These are phyloP conservation scores for Phaeoacremonium minimum DNA, from an alignment of 2,329 filamentous ascomycete genomes.

Conservation along the genomic window DNA sequence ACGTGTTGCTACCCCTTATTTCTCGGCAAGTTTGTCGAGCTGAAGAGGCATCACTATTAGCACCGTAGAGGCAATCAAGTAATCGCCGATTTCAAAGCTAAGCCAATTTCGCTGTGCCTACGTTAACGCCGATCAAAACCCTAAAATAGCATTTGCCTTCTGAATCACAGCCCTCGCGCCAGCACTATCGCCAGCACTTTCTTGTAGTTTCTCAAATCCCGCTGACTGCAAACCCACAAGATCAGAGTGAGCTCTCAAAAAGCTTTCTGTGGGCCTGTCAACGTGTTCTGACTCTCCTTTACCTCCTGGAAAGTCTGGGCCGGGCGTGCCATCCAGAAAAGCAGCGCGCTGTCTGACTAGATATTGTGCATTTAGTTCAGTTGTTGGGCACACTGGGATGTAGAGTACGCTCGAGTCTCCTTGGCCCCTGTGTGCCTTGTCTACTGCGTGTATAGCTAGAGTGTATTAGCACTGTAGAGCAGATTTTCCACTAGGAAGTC, in stretches of 20 bases:
- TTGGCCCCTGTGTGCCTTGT: conserved; percentile 68
- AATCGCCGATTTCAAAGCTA: too few species aligned
- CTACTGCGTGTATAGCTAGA: conserved; percentile 70
- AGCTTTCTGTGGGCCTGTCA: conserved; percentile 28
- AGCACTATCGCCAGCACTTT: neutral
- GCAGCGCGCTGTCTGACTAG: conserved; percentile 65
- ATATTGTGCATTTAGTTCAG: conserved; percentile 68
- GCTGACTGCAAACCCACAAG: conserved; percentile 5
- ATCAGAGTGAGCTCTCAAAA: conserved; percentile 2
- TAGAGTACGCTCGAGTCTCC: conserved; percentile 82
- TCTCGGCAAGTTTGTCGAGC: too few species aligned
- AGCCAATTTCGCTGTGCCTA: too few species aligned
- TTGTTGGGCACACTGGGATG: conserved; percentile 81
- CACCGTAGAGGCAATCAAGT: too few species aligned
- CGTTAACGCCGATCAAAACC: too few species aligned
- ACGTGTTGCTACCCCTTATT: too few species aligned
- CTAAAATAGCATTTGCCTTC: conserved; percentile 6
- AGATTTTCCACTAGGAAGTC: too few species aligned
- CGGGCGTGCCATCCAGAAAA: conserved; percentile 64
- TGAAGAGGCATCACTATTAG: too few species aligned
- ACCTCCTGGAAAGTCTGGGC: conserved; percentile 69
- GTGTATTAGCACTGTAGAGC: conserved; percentile 2
- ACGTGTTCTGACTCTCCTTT: conserved; percentile 58
- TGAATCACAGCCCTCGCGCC: conserved; percentile 6
- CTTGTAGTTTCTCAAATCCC: conserved; percentile 5